Evolutionary conservation across 441 rosid species (phyloP), one percentile per base, ranked within the genome.

Genomic region (Brassica hybrid): DNA sequence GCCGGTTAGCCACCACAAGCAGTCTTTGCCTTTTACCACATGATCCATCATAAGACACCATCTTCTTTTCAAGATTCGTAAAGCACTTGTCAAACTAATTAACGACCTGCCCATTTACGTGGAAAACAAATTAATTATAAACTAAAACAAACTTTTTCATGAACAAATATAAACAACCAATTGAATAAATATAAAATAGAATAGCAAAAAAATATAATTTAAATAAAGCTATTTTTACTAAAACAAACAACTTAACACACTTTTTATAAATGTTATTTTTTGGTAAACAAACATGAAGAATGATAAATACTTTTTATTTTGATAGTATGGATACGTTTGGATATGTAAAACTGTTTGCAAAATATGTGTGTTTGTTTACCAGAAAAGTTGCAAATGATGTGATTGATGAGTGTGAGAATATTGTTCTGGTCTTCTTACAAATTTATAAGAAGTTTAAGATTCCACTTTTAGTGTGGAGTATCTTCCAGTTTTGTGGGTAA

Each of bases 1-100:
- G 83, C 84, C 96, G 86, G 59, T 92, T 94, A 70, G 98, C 97
- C 82, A 94, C 98, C 60, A 94, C 98, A 82, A 94, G 80, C 68
- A 94, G 83, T 68, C 97, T 71, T 41, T 13, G 57, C 18, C 12
- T 71, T 41, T 23, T 34, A 59, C 14, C 52, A 48, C 68, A 45
- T 45, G 61, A 11, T 59, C 38, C 54, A 36, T 41, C 74, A 54
- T 18, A 10, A 30, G 48, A 2, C 73, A 54, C 34, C 63, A 6
- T 69, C 64, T 56, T 74, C 65, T 74, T 57, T 27, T 57, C 57
- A 36, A 56, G 12, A 32, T 34, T 73, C 1, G 69, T 73, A 18
- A 72, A 72, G 2, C 61, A 60, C 57, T 72, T 72, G 30, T 48
- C 54, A 50, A 65, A 36, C 11, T 65, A 56, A 16, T 65, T 41